Conservation (phyloP, 768 basidiomycete genomes). For the Leccinum boreale region DNA sequence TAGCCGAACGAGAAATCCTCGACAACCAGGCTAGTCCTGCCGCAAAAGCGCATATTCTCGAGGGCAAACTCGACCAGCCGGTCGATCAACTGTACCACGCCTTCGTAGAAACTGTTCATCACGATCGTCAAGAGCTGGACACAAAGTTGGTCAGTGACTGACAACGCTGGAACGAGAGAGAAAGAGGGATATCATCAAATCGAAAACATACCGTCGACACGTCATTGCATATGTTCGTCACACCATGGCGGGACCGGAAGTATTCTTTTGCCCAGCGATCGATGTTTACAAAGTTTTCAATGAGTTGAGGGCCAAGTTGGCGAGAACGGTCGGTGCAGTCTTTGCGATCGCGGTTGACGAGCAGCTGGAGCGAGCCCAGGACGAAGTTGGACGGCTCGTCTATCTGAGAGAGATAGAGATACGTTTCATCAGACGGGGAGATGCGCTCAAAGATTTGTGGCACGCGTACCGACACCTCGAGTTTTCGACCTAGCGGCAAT, state of each 20-base stretch:
- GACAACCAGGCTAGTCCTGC: constrained; percentile 15
- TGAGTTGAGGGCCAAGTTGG: constrained; percentile 27
- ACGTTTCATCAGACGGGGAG: constrained; percentile 1
- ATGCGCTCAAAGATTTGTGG: not conserved
- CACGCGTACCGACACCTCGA: constrained; percentile 23
- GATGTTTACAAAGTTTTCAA: constrained; percentile 31
- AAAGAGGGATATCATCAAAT: not conserved
- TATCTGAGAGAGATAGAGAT: constrained; percentile 10
- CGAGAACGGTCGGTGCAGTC: constrained; percentile 13
- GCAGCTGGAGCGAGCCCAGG: constrained; percentile 25
- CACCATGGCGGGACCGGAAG: constrained; percentile 21
- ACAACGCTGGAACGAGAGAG: not conserved
- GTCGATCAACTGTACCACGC: constrained; percentile 27
- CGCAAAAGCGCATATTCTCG: constrained; percentile 19
- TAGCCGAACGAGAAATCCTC: constrained; percentile 31
- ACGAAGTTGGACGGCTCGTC: constrained; percentile 24
- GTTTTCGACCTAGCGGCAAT: constrained; percentile 23
- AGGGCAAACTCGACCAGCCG: constrained; percentile 24
- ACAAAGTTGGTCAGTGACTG: not conserved
- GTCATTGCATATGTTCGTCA: constrained; percentile 12
- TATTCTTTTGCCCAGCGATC: constrained; percentile 27
- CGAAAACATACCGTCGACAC: constrained; percentile 19
- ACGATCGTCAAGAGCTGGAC: constrained; percentile 28
- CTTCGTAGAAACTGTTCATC: constrained; percentile 31
- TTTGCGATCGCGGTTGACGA: constrained; percentile 25